These are phyloP conservation scores for Colletotrichum lentis DNA, from an alignment of 2,329 filamentous ascomycete species.

Conservation along the genomic window DNA sequence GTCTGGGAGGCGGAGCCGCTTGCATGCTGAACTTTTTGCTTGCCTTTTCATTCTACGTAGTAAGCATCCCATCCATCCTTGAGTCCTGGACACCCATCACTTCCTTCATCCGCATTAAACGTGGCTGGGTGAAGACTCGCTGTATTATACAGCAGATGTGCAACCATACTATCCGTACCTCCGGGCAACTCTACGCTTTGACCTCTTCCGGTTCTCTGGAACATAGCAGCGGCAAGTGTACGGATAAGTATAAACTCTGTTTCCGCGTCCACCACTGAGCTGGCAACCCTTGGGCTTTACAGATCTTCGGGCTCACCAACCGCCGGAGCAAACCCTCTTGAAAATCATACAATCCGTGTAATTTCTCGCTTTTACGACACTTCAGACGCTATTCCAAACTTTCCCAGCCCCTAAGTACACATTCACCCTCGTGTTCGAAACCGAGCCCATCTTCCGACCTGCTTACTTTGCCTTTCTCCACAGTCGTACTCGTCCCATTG, in stretches of 20 bases:
- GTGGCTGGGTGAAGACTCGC: background rate
- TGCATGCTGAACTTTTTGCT: background rate
- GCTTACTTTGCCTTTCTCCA: conserved; percentile 55
- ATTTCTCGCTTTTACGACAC: background rate
- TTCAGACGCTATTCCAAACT: conserved; percentile 5
- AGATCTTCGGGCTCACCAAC: background rate
- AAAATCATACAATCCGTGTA: background rate
- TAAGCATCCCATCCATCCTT: background rate
- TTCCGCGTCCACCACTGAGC: background rate
- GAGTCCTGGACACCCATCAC: background rate
- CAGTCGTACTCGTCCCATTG: conserved; percentile 62
- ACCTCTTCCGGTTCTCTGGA: background rate
- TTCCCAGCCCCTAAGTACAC: conserved; percentile 17
- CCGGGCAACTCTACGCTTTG: conserved; percentile 2
- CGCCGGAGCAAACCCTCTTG: background rate
- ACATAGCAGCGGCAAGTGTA: conserved; percentile 10
- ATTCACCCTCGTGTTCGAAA: background rate
- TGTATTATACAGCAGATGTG: background rate
- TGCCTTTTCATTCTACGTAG: background rate
- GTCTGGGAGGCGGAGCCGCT: background rate
- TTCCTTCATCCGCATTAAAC: background rate
- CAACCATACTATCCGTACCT: background rate
- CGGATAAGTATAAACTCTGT: background rate
- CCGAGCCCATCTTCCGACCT: conserved; percentile 3
- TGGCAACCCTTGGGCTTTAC: background rate